Conservation (phyloP, 75 land plant genomes). For the Isoetes taiwanensis region DNA sequence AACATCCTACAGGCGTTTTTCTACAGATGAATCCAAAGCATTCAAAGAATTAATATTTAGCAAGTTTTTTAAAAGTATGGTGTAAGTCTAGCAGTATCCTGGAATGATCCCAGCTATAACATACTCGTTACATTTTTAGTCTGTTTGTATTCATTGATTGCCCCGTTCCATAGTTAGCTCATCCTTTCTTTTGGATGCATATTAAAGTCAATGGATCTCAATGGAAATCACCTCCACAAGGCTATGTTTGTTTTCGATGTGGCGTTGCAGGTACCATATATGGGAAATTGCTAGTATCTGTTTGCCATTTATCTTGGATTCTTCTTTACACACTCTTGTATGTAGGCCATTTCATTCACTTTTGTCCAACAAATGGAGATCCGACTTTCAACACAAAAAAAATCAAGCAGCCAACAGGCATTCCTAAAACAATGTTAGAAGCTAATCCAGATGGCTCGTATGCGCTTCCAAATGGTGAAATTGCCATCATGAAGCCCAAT, state of each 20-base stretch:
- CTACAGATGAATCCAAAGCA: too few relatives aligned
- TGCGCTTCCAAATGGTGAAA: not conserved
- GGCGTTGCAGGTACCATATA: not conserved
- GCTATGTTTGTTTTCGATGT: constrained; percentile 2
- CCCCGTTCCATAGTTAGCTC: not conserved
- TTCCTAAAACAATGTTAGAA: not conserved
- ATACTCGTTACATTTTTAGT: too few relatives aligned
- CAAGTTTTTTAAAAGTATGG: too few relatives aligned
- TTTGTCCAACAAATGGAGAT: constrained; percentile 5
- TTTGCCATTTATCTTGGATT: not conserved
- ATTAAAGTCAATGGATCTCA: not conserved
- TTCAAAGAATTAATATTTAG: too few relatives aligned
- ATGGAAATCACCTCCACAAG: not conserved
- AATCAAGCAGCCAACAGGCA: not conserved
- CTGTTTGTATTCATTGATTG: not conserved
- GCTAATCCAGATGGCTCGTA: not conserved
- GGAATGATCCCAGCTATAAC: too few relatives aligned
- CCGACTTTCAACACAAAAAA: not conserved
- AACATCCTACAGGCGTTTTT: too few relatives aligned
- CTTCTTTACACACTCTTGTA: not conserved
- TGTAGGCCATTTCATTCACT: constrained; percentile 1
- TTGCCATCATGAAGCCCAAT: not conserved
- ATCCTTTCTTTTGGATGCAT: too few relatives aligned
- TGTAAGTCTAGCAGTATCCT: too few relatives aligned
- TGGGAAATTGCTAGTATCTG: not conserved